phyloP scores from a whole-genome alignment of 1,139 yeast genomes.

The Candida freyschussii region DNA sequence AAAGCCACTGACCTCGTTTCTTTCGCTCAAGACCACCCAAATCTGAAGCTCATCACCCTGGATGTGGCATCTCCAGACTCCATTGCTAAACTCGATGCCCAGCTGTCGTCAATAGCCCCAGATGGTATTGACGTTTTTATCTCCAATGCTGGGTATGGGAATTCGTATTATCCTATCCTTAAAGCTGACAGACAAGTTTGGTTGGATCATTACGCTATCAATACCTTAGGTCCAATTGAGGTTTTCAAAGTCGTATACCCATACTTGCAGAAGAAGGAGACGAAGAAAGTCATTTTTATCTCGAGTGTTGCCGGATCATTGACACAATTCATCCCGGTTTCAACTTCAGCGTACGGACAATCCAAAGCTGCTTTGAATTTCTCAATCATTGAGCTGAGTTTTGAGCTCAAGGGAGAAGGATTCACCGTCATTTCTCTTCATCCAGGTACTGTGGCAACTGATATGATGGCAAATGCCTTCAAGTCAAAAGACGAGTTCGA shows the following conservation, averaged over 20 bases:
- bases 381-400: slow-evolving; percentile 22
- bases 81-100: slow-evolving; percentile 10
- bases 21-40: too few species aligned
- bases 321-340: slow-evolving; percentile 13
- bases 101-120: slow-evolving; percentile 3
- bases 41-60: slow-evolving; percentile 9
- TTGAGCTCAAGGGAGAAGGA: slow-evolving; percentile 24
- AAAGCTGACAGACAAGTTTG: slow-evolving; percentile 2
- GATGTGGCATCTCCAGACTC: slow-evolving; percentile 17
- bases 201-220: slow-evolving; percentile 14
- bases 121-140: slow-evolving; percentile 34
- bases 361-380: slow-evolving; percentile 34
- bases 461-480: slow-evolving; percentile 21
- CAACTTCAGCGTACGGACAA: slow-evolving; percentile 29
- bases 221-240: slow-evolving; percentile 27
- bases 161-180: neutral
- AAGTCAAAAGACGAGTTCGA: too few species aligned
- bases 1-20: slow-evolving; percentile 11
- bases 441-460: slow-evolving; percentile 33
- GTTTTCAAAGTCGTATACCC: slow-evolving; percentile 23
- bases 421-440: slow-evolving; percentile 28
- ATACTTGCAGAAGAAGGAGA: slow-evolving; percentile 16
- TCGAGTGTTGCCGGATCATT: slow-evolving; percentile 27
- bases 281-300: slow-evolving; percentile 22
- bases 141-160: slow-evolving; percentile 5